A percentile compares a stretch with the other conserved stretches of the same genome.
phyloP scores from a whole-genome alignment of 306 rosid species.

The Sesbania bispinosa region DNA sequence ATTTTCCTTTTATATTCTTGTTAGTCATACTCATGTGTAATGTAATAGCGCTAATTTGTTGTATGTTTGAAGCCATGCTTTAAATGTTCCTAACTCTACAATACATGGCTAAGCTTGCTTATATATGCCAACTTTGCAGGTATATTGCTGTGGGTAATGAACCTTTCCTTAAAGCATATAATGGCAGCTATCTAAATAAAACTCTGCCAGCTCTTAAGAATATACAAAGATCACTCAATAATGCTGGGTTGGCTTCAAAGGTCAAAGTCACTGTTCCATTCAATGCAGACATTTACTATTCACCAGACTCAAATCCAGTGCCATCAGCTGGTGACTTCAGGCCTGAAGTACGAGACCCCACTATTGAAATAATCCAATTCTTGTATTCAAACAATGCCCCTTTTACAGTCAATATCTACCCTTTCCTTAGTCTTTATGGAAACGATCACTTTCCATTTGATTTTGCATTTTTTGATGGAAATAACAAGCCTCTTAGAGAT shows the following conservation, averaged over 20 bases:
- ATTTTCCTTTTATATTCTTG: background rate
- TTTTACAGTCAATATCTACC: slow-evolving; percentile 63
- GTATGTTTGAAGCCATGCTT: background rate
- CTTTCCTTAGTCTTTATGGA: slow-evolving; percentile 62
- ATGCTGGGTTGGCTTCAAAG: slow-evolving; percentile 49
- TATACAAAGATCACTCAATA: slow-evolving; percentile 58
- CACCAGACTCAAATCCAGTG: slow-evolving; percentile 73
- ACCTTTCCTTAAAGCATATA: slow-evolving; percentile 73
- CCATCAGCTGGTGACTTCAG: slow-evolving; percentile 89
- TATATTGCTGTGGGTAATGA: slow-evolving; percentile 89
- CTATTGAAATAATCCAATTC: slow-evolving; percentile 52
- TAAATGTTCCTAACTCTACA: background rate
- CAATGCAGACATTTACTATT: slow-evolving; percentile 78
- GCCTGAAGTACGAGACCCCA: slow-evolving; percentile 54
- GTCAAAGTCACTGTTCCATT: slow-evolving; percentile 78
- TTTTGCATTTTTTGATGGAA: slow-evolving; percentile 75
- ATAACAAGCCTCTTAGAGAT: slow-evolving; percentile 46
- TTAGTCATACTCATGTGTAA: background rate
- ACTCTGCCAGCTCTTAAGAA: slow-evolving; percentile 77
- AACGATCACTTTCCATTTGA: slow-evolving; percentile 66
- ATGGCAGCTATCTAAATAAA: slow-evolving; percentile 50
- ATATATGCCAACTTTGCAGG: slow-evolving; percentile 44
- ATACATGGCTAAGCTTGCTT: background rate
- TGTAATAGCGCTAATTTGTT: background rate
- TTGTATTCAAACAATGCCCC: slow-evolving; percentile 48